Base-by-base conservation (phyloP, 306 rosid species). In the Canavalia ensiformis region DNA sequence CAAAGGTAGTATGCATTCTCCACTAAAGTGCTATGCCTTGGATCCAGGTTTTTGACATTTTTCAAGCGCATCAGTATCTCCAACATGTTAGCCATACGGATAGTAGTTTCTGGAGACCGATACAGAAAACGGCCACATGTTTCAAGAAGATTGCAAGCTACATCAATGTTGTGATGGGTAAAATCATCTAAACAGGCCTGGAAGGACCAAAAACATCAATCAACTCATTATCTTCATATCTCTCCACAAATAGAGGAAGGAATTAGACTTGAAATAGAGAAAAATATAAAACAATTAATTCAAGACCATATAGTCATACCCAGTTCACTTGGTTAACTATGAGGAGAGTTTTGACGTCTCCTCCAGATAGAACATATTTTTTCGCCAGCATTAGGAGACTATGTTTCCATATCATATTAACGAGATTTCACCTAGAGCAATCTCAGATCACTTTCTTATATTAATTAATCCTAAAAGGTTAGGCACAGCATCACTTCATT, bases 141-240 rank as follows among this genome's bases (percentile, higher is more conserved):
- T 91, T 96, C 99, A 11, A 96, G 97, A 82, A 96, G 98, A 88
- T 92, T 93, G 89, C 98, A 96, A 58, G 99, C 98, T 85, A 96
- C 98, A 80, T 96, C 99, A 88, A 96, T 96, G 91, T 96, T 96
- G 87, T 96, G 99, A 85, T 96, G 99, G 73, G 90, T 88, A 89
- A 96, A 96, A 86, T 96, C 99, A 83, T 96, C 99, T 82, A 96
- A 85, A 87, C 99, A 96, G 77, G 99, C 97, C 99, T 96, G 91
- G 62, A 72, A 64, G 72, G 69, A 67, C 54, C 63, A 63, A 8
- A 60, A 58, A 65, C 57, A 68, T 52, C 75, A 85, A 80, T 47
- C 13, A 59, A 65, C 47, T 46, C 67, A 31, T 28, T 72, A 52
- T 71, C 67, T 46, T 73, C 4, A 7, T 6, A 74, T 59, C 62